These are phyloP conservation scores for Phalaenopsis equestris DNA, from an alignment of 106 monocot species.

Conservation along the genomic window DNA sequence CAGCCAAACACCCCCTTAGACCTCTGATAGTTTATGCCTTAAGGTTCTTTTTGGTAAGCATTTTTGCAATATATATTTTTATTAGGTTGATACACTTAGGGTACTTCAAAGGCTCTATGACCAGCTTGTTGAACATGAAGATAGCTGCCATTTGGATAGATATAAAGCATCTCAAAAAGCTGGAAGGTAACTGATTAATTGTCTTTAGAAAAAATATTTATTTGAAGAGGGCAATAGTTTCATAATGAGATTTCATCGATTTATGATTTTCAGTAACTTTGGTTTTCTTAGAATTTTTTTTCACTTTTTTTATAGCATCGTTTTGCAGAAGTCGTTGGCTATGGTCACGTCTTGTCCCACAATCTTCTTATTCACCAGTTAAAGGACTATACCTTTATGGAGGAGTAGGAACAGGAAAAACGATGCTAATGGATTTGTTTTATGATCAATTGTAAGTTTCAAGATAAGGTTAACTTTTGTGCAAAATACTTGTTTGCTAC, in stretches of 20 bases:
- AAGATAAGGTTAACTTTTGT: neutral
- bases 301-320: neutral
- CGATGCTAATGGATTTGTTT: slow-evolving; percentile 99
- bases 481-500: neutral
- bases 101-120: slow-evolving; percentile 64
- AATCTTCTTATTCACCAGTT: slow-evolving; percentile 64
- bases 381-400: slow-evolving; percentile 93
- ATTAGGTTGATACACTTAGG: slow-evolving; percentile 52
- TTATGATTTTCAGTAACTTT: neutral
- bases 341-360: slow-evolving; percentile 81
- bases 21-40: slow-evolving; percentile 3
- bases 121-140: slow-evolving; percentile 65
- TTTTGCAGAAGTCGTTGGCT: slow-evolving; percentile 71
- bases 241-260: neutral
- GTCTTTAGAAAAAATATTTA: neutral
- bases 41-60: neutral
- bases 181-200: slow-evolving; percentile 40
- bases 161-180: slow-evolving; percentile 62
- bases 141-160: slow-evolving; percentile 68
- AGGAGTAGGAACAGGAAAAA: slow-evolving; percentile 96
- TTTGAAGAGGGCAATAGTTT: neutral
- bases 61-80: slow-evolving; percentile 1
- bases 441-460: slow-evolving; percentile 85
- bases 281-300: neutral
- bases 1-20: no score